These are phyloP conservation scores for Talaromyces sp. DNA, from an alignment of 2,329 filamentous ascomycete species.

Conservation along the genomic window DNA sequence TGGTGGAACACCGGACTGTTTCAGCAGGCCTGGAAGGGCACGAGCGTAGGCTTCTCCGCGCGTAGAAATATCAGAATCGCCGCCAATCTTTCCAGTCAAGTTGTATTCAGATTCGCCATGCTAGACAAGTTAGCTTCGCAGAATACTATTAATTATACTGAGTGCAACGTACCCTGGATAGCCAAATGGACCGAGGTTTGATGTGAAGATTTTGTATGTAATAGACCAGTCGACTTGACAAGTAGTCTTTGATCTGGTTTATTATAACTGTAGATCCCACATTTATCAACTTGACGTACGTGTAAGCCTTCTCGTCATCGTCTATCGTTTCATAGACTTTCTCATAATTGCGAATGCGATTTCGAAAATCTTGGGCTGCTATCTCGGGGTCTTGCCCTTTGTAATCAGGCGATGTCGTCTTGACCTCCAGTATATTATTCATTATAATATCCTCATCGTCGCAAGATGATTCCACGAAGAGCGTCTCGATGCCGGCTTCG, in stretches of 20 bases:
- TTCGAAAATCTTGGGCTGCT: constrained; percentile 85
- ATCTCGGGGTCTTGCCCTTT: constrained; percentile 87
- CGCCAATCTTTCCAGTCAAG: constrained; percentile 83
- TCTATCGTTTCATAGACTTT: constrained; percentile 94
- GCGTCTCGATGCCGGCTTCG: constrained; percentile 74
- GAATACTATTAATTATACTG: too few species aligned
- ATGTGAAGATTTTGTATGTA: constrained; percentile 99
- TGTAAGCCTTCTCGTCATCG: constrained; percentile 79
- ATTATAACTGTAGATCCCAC: constrained; percentile 96
- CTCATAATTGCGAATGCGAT: constrained; percentile 95
- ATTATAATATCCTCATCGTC: constrained; percentile 95
- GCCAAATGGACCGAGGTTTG: constrained; percentile 91
- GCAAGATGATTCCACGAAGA: constrained; percentile 96
- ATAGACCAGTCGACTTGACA: constrained; percentile 94
- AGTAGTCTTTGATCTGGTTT: constrained; percentile 94
- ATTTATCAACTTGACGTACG: constrained; percentile 96
- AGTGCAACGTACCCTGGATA: constrained; percentile 69
- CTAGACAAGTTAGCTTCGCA: constrained; percentile 41
- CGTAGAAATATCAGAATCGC: constrained; percentile 79
- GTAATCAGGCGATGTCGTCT: constrained; percentile 95
- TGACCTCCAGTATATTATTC: constrained; percentile 96
- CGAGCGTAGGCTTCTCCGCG: constrained; percentile 84
- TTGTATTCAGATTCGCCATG: constrained; percentile 96
- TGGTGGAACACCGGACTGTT: constrained; percentile 74
- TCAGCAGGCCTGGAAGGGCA: constrained; percentile 78